These are phyloP conservation scores for Rhamnella rubrinervis DNA, from an alignment of 331 rosid species.

Conservation along the genomic window DNA sequence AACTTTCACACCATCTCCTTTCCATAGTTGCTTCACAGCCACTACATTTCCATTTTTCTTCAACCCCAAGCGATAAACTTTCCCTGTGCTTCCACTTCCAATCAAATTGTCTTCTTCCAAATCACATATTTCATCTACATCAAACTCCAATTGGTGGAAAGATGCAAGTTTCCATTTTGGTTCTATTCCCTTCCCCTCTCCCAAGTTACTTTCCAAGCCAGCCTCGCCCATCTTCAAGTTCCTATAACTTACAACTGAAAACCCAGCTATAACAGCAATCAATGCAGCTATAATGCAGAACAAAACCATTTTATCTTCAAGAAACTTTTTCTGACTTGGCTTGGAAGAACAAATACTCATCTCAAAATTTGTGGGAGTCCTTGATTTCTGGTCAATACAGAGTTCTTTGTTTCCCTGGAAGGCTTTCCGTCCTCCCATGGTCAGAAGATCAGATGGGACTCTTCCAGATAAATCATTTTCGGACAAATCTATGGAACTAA, in stretches of 20 bases:
- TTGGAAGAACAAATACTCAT: slow-evolving; percentile 45
- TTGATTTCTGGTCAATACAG: slow-evolving; percentile 57
- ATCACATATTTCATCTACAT: slow-evolving; percentile 65
- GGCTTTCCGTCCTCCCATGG: slow-evolving; percentile 73
- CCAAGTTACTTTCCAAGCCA: slow-evolving; percentile 29
- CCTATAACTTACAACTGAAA: slow-evolving; percentile 48
- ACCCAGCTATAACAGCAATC: slow-evolving; percentile 43
- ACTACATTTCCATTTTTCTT: slow-evolving; percentile 52
- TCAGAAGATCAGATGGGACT: slow-evolving; percentile 63
- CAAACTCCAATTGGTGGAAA: slow-evolving; percentile 72
- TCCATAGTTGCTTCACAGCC: slow-evolving; percentile 83
- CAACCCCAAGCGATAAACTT: slow-evolving; percentile 74
- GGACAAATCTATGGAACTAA: slow-evolving; percentile 84
- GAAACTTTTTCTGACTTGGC: slow-evolving; percentile 31
- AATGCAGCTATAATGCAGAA: slow-evolving; percentile 43
- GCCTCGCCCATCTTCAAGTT: slow-evolving; percentile 39
- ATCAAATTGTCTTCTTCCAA: slow-evolving; percentile 71
- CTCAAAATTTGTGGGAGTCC: slow-evolving; percentile 34
- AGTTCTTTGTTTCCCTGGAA: slow-evolving; percentile 67
- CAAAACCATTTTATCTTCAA: slow-evolving; percentile 44
- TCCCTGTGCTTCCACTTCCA: slow-evolving; percentile 90
- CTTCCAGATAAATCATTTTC: slow-evolving; percentile 65
- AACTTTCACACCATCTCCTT: slow-evolving; percentile 60
- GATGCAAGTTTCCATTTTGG: slow-evolving; percentile 74
- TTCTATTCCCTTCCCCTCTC: slow-evolving; percentile 38